Base-by-base conservation (phyloP, 768 basidiomycete species). In the Suillus occidentalis region DNA sequence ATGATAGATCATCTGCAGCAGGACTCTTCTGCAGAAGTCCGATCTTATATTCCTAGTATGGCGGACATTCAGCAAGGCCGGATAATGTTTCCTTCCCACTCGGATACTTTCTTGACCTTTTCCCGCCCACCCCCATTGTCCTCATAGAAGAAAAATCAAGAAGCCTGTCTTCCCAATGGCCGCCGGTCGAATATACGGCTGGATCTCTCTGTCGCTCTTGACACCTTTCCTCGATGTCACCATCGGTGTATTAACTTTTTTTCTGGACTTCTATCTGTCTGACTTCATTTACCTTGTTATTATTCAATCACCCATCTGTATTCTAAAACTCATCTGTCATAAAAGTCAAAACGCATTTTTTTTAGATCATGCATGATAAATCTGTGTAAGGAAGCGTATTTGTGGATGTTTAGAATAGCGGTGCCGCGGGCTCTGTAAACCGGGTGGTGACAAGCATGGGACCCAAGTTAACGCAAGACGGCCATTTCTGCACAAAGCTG, bases 1-100 rank as follows among this genome's bases (percentile, higher is more conserved):
- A 72, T 89, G 49, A 77, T 82, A 52, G 73, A 76, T 28, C 79
- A 76, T 55, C 80, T 91, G 49, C 82, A 82, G 47, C 79, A 77
- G 62, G 90, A 92, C 72, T 65, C 72, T 50, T 89, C 87, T 58
- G 78, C 80, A 67, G 88, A 89, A 71, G 89, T 90, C 63, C 83
- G 80, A 69, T 82, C 87, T 52, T 91, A 86, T 69, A 81, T 87
- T 63, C 80, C 77, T 45, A 72, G 76, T 61, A 65, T 77, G n/a
- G 65, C 70, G 63, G 66, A 63, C 57, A 59, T 67, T 62, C 62
- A 63, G 47, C 66, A 53, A 42, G 55, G 73, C 55, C 64, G 34
- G 20, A n/a, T 53, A 10, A 60, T 63, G 34, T 68, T 69, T 42
- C 39, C 25, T 57, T 62, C 68, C 20, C 67, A 43, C 36, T 62